Evolutionary conservation across 169 alveolate genomes (phyloP).

Genomic region (Perkinsus olseni): DNA sequence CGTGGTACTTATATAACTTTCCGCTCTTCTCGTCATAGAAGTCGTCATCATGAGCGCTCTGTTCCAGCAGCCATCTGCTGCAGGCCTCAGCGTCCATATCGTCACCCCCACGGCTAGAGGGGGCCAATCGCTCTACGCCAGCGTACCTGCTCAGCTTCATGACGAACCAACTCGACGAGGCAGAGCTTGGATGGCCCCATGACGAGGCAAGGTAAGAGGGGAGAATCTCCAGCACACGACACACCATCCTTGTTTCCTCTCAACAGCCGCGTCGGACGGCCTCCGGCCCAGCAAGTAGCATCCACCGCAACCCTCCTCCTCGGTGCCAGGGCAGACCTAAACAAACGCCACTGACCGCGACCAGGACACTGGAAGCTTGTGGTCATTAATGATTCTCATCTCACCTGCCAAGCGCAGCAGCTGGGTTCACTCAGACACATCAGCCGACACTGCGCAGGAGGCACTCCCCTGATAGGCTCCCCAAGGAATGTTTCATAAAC

Average conservation of each 20-base stretch:
- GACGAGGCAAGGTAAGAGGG: too few species aligned
- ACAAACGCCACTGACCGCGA: too few species aligned
- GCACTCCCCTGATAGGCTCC: neutral
- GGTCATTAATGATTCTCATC: too few species aligned
- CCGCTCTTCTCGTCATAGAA: neutral
- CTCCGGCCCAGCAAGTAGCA: neutral
- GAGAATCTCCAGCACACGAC: too few species aligned
- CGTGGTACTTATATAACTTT: neutral
- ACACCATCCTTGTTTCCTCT: neutral
- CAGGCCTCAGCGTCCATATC: neutral
- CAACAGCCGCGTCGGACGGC: neutral
- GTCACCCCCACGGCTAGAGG: neutral
- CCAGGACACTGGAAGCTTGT: too few species aligned
- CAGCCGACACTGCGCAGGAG: neutral
- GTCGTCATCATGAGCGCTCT: neutral
- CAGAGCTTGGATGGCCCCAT: too few species aligned
- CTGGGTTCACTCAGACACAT: neutral
- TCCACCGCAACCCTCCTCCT: neutral
- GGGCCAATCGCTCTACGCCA: neutral
- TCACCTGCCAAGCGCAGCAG: neutral
- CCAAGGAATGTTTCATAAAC: neutral
- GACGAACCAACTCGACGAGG: too few species aligned
- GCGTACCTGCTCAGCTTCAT: neutral
- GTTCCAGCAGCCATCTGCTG: neutral
- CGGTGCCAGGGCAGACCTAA: neutral